Percentiles rank a stretch among this genome's conserved stretches.
Conservation (phyloP, 768 basidiomycete species). For the Russula lepida region DNA sequence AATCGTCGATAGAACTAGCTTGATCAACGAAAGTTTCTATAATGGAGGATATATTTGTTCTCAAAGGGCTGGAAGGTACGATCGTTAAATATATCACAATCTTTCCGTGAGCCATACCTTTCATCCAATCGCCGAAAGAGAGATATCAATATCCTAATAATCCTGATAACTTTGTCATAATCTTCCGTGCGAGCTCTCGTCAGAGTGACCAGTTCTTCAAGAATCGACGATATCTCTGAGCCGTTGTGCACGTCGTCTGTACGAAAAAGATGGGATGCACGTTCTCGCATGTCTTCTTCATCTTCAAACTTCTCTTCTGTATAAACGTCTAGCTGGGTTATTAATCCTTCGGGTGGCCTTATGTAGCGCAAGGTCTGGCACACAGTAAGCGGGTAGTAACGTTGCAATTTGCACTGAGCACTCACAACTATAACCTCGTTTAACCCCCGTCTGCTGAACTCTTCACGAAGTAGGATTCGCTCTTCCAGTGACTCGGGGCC, state of each 20-base stretch:
- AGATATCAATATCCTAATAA: conserved; percentile 45
- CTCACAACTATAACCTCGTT: conserved; percentile 80
- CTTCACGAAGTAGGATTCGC: conserved; percentile 70
- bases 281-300: conserved; percentile 74
- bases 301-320: conserved; percentile 87
- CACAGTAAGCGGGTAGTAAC: background rate
- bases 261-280: conserved; percentile 35
- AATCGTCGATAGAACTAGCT: conserved; percentile 4
- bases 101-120: conserved; percentile 32
- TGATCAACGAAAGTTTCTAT: conserved; percentile 12
- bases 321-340: conserved; percentile 76
- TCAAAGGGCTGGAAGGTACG: background rate
- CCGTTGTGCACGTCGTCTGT: conserved; percentile 23
- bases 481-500: conserved; percentile 73
- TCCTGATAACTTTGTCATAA: conserved; percentile 52
- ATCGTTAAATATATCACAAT: background rate
- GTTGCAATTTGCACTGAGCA: conserved; percentile 12
- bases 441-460: conserved; percentile 71
- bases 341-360: conserved; percentile 65
- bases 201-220: conserved; percentile 53
- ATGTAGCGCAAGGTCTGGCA: conserved; percentile 63
- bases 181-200: conserved; percentile 56
- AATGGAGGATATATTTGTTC: background rate
- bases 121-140: conserved; percentile 54
- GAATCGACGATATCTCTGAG: conserved; percentile 45